phyloP scores from a whole-genome alignment of 371 early-diverging fungal genomes.

The Catenaria anguillulae region DNA sequence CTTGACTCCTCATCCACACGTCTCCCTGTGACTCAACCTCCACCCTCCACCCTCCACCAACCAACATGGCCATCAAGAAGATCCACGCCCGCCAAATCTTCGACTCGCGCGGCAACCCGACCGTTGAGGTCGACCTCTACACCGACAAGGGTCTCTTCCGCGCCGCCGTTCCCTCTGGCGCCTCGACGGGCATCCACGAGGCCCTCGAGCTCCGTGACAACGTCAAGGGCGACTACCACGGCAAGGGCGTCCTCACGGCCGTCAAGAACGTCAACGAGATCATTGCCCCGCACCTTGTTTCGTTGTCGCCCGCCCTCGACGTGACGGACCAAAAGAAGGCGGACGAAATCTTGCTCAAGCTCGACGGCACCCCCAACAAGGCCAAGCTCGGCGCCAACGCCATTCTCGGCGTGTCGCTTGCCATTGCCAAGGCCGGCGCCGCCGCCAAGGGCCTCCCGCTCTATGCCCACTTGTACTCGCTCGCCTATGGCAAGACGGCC shows the following conservation, averaged over 20 bases:
- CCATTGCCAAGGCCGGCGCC: constrained; percentile 91
- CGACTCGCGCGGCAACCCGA: constrained; percentile 98
- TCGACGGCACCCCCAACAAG: constrained; percentile 94
- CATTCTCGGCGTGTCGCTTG: constrained; percentile 93
- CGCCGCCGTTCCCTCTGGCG: constrained; percentile 96
- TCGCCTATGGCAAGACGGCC: constrained; percentile 39
- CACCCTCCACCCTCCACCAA: no score
- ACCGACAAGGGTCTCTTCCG: constrained; percentile 81
- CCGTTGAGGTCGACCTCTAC: constrained; percentile 95
- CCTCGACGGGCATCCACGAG: constrained; percentile 97
- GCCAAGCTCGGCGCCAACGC: constrained; percentile 87
- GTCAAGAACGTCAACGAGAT: constrained; percentile 78
- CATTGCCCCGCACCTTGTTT: constrained; percentile 69
- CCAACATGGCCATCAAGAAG: constrained; percentile 17
- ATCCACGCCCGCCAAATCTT: constrained; percentile 96
- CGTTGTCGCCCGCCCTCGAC: constrained; percentile 41
- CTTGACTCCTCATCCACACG: no score
- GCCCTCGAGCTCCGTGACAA: constrained; percentile 92
- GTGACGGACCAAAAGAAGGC: constrained; percentile 74
- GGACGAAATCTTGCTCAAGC: constrained; percentile 75
- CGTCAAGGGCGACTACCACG: constrained; percentile 68
- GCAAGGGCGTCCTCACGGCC: constrained; percentile 91
- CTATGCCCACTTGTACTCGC: constrained; percentile 77
- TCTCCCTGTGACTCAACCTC: no score
- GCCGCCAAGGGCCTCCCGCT: constrained; percentile 77